Percentiles rank a stretch among this genome's conserved stretches.
These are phyloP conservation scores for Onygena corvina DNA, from an alignment of 2,329 filamentous ascomycete genomes.

Conservation along the genomic window DNA sequence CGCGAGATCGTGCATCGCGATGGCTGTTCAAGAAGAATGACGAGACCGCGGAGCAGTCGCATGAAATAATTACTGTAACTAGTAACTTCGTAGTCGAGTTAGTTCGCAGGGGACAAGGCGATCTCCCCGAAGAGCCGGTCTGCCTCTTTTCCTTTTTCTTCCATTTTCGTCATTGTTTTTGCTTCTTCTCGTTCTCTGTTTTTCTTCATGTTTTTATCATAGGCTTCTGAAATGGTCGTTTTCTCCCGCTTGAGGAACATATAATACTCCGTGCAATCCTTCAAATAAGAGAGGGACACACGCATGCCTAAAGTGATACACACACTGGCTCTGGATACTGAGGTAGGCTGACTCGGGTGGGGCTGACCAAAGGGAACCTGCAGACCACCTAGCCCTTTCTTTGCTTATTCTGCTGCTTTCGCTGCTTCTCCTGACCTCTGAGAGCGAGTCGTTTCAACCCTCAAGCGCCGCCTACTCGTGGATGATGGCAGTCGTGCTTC, in stretches of 20 bases:
- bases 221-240: background rate
- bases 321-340: background rate
- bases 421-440: background rate
- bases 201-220: background rate
- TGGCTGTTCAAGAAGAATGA: background rate
- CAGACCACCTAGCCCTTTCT: background rate
- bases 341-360: background rate
- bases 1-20: background rate
- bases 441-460: background rate
- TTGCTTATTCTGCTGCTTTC: background rate
- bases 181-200: background rate
- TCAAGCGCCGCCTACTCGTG: background rate
- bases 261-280: background rate
- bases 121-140: background rate
- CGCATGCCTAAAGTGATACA: background rate
- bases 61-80: too few species aligned
- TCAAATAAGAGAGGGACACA: background rate
- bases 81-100: too few species aligned
- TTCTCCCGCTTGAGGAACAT: background rate
- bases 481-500: background rate
- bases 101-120: background rate
- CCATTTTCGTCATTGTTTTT: background rate
- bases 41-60: background rate
- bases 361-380: background rate
- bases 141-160: background rate